Evolutionary conservation across 2,329 filamentous ascomycete species (phyloP), one percentile per base, ranked within the genome.

Genomic region (Trichoderma sp.): DNA sequence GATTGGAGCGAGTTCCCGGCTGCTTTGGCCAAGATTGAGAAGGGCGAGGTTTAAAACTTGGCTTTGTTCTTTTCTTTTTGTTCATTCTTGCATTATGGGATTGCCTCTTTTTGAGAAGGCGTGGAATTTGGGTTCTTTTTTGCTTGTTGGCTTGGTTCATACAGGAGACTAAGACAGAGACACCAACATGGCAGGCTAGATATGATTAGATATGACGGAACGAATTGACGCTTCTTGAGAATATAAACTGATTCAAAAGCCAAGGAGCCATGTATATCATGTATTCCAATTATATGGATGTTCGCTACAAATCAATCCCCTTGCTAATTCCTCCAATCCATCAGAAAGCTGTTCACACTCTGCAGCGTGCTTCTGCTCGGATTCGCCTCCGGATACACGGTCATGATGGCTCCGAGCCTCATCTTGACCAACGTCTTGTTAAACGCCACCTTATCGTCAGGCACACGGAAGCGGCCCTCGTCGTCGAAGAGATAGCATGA

Each of bases 301-400:
- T 53, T 21, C 11, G 9, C n/a, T 56, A 24, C 1, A 24, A 63
- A 63, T 31, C 5, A 7, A 11, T 2, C 9, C 9, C 5, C 11
- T 24, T 12, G 60, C 60, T 56, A 74, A 18, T 79, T 84, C 63
- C 81, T 81, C 83, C 85, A 87, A 75, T 88, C 88, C 91, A 98
- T 96, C 69, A 98, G 85, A 80, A 94, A 97, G 74, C 94, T 94
- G 83, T 98, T 98, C 6, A 98, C 93, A 79, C 94, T 96, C 84
- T 98, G 95, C 50, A 98, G 85, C 0, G 95, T 98, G 27, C 94
- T 89, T 45, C 97, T 88, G 77, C 92, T 95, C 0, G 96, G 95
- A 81, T 97, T 97, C 3, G 93, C 93, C 78, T 93, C 91, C 1
- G 95, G 93, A 81, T 93, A 92, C 0, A 90, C 91, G 6, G 92